A percentile compares a stretch with the other conserved stretches of the same genome.
phyloP scores from a whole-genome alignment of 2,329 filamentous ascomycete genomes.

The Colletotrichum eremochloae region DNA sequence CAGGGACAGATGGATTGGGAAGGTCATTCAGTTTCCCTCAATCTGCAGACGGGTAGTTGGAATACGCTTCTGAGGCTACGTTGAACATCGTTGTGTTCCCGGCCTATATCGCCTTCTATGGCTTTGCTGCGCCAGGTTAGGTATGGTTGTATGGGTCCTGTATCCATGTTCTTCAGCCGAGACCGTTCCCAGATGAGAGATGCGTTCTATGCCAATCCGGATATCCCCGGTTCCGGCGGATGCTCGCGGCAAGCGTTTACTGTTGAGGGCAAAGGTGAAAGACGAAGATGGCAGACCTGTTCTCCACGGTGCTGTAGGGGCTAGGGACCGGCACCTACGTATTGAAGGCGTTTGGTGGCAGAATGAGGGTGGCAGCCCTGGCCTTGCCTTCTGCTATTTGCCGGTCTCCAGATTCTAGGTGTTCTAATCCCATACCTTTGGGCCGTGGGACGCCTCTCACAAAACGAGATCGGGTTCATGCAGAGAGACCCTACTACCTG shows the following conservation, averaged over 20 bases:
- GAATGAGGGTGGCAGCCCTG: slow-evolving; percentile 1
- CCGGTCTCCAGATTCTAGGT: neutral
- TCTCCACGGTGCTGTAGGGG: neutral
- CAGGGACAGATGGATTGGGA: neutral
- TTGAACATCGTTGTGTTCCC: slow-evolving; percentile 5
- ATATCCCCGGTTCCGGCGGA: neutral
- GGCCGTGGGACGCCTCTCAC: neutral
- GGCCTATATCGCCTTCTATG: slow-evolving; percentile 5
- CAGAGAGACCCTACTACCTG: slow-evolving; percentile 1
- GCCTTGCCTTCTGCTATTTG: neutral
- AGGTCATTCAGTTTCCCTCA: neutral
- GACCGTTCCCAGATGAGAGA: slow-evolving; percentile 8
- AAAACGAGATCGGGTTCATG: slow-evolving; percentile 6
- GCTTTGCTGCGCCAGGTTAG: slow-evolving; percentile 4
- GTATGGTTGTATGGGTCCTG: neutral
- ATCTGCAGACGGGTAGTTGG: slow-evolving; percentile 15
- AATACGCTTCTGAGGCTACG: neutral
- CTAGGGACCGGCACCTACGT: neutral
- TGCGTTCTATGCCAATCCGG: neutral
- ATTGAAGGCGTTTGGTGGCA: slow-evolving; percentile 24
- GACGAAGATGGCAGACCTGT: neutral
- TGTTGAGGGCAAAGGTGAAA: slow-evolving; percentile 1
- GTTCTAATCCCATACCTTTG: neutral
- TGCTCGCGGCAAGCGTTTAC: slow-evolving; percentile 28
- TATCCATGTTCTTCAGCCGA: neutral